These are phyloP conservation scores for Colletotrichum godetiae DNA, from an alignment of 2,329 filamentous ascomycete species.

Conservation along the genomic window DNA sequence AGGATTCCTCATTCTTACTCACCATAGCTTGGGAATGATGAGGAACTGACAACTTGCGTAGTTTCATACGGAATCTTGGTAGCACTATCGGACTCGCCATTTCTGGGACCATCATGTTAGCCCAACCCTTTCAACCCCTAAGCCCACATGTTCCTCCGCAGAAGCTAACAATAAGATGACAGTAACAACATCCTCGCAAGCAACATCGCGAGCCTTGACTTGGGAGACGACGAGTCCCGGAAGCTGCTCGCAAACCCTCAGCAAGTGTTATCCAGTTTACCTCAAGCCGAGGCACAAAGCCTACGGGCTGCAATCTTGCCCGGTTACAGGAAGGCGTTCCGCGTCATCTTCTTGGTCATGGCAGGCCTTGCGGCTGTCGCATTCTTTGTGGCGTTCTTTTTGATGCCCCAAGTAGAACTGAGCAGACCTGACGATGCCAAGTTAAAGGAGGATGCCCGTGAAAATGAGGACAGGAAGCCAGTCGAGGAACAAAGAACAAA, in stretches of 20 bases:
- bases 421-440: slow-evolving; percentile 49
- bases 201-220: slow-evolving; percentile 42
- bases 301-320: slow-evolving; percentile 48
- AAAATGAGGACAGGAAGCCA: slow-evolving; percentile 5
- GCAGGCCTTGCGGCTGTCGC: slow-evolving; percentile 48
- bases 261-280: slow-evolving; percentile 43
- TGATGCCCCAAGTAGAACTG: slow-evolving; percentile 54
- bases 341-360: slow-evolving; percentile 51
- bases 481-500: neutral
- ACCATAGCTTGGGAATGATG: neutral
- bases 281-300: slow-evolving; percentile 42
- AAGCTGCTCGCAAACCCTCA: slow-evolving; percentile 48
- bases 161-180: neutral
- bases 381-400: slow-evolving; percentile 49
- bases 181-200: slow-evolving; percentile 52
- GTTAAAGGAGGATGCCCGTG: slow-evolving; percentile 49
- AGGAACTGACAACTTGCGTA: slow-evolving; percentile 21
- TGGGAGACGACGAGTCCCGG: slow-evolving; percentile 39
- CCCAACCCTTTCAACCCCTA: neutral
- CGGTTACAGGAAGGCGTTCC: slow-evolving; percentile 49
- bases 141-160: neutral
- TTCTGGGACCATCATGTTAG: slow-evolving; percentile 52
- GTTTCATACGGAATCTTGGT: slow-evolving; percentile 53
- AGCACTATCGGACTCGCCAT: slow-evolving; percentile 52
- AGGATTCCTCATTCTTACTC: too few relatives aligned